These are phyloP conservation scores for Raddia guianensis DNA, from an alignment of 176 grass and related monocot genomes.

Conservation along the genomic window DNA sequence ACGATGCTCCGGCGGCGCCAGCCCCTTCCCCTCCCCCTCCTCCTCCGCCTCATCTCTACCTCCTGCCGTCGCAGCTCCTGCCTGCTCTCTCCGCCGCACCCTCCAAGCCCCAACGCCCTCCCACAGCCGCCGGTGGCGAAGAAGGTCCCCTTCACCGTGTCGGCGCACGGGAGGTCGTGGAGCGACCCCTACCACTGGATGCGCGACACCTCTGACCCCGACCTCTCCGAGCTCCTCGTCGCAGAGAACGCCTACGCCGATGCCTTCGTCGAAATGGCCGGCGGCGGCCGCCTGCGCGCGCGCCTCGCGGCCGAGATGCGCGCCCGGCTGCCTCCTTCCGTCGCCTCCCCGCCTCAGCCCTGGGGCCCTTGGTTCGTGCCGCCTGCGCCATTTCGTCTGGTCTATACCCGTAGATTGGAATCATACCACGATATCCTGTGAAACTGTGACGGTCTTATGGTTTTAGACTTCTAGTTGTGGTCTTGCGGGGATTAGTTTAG, in stretches of 20 bases:
- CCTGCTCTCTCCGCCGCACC: neutral
- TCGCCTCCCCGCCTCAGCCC: slow-evolving; percentile 59
- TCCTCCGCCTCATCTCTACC: slow-evolving; percentile 45
- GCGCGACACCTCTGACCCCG: slow-evolving; percentile 73
- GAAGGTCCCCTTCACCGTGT: slow-evolving; percentile 74
- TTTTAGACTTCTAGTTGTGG: neutral
- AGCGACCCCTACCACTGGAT: slow-evolving; percentile 91
- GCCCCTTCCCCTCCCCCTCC: neutral
- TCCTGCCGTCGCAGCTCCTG: slow-evolving; percentile 33
- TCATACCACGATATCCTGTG: neutral
- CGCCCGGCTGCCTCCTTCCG: slow-evolving; percentile 58
- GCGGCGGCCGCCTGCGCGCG: slow-evolving; percentile 47
- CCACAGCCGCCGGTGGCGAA: slow-evolving; percentile 55
- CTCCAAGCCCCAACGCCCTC: neutral
- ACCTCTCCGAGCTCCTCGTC: slow-evolving; percentile 56
- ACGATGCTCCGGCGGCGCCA: slow-evolving; percentile 48
- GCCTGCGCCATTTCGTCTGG: neutral
- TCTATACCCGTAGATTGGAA: neutral
- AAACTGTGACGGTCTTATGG: neutral
- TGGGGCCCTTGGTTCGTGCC: slow-evolving; percentile 79
- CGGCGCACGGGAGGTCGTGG: slow-evolving; percentile 76
- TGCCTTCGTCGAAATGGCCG: slow-evolving; percentile 63
- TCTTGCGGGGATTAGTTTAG: neutral
- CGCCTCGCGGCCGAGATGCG: slow-evolving; percentile 76
- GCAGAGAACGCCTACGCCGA: slow-evolving; percentile 79